Conservation (phyloP, 495 filamentous ascomycete genomes). For the Thozetella sp. region DNA sequence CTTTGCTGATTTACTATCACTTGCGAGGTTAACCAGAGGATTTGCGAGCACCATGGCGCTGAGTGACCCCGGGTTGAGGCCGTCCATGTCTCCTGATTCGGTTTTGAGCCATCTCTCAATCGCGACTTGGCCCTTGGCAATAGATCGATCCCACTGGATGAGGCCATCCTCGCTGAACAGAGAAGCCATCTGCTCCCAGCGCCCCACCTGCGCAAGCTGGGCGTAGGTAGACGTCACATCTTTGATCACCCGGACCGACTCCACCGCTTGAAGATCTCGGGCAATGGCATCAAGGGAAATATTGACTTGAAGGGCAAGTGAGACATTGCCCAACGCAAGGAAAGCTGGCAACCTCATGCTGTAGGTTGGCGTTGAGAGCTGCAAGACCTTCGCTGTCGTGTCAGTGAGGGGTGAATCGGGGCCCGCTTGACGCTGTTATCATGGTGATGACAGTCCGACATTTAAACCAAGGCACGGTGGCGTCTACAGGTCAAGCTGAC, state of each 20-base stretch:
- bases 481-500: too few relatives aligned
- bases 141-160: slow-evolving; percentile 12
- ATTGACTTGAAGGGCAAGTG: background rate
- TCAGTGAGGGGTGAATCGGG: too few relatives aligned
- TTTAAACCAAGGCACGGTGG: too few relatives aligned
- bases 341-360: background rate
- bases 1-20: slow-evolving; percentile 12
- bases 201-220: slow-evolving; percentile 12
- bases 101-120: slow-evolving; percentile 14
- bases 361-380: background rate
- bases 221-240: slow-evolving; percentile 14
- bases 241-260: slow-evolving; percentile 22
- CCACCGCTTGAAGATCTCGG: background rate
- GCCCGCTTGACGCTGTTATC: too few relatives aligned
- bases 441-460: too few relatives aligned
- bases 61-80: slow-evolving; percentile 11
- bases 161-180: slow-evolving; percentile 15
- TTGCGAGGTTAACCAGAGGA: slow-evolving; percentile 13
- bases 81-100: slow-evolving; percentile 14
- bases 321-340: background rate
- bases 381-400: too few relatives aligned
- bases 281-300: background rate
- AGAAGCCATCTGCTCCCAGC: slow-evolving; percentile 10
- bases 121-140: slow-evolving; percentile 8
- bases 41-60: slow-evolving; percentile 10